These are phyloP conservation scores for Chlorella sp. DNA, from an alignment of 139 green algal genomes.

Conservation along the genomic window DNA sequence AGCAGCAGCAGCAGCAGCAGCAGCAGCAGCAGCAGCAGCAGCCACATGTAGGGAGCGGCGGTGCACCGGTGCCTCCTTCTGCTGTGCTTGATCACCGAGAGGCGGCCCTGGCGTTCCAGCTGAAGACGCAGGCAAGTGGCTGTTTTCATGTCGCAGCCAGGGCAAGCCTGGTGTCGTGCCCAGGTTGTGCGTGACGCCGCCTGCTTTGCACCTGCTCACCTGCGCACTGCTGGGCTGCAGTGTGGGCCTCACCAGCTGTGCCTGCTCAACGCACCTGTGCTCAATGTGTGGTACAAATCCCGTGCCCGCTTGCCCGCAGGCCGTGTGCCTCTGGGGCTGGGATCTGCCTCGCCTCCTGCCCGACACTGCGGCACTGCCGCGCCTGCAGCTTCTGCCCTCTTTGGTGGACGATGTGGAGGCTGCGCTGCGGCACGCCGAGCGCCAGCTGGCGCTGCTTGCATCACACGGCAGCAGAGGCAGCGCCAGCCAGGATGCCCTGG, in stretches of 20 bases:
- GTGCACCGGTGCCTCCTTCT: neutral
- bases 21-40: neutral
- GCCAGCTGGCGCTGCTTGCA: neutral
- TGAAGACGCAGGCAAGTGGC: conserved; percentile 15
- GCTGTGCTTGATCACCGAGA: neutral
- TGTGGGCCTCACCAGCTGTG: too few relatives aligned
- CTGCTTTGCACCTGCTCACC: neutral
- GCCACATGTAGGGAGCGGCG: neutral
- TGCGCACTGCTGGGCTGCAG: too few relatives aligned
- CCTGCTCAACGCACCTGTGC: too few relatives aligned
- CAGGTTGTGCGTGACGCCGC: too few relatives aligned
- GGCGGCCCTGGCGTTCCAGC: conserved; percentile 15
- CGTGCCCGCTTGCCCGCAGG: neutral
- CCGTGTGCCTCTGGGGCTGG: conserved; percentile 22
- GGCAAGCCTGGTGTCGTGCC: too few relatives aligned
- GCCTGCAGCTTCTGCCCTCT: neutral
- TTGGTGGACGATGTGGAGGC: neutral
- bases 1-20: neutral
- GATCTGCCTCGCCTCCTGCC: conserved; percentile 13
- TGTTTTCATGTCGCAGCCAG: too few relatives aligned
- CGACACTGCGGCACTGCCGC: neutral
- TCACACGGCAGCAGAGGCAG: too few relatives aligned
- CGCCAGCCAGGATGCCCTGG: too few relatives aligned
- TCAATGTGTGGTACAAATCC: too few relatives aligned
- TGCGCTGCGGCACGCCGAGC: neutral